Evolutionary conservation across 106 monocot species (phyloP).

Genomic region (Phalaenopsis aphrodite): DNA sequence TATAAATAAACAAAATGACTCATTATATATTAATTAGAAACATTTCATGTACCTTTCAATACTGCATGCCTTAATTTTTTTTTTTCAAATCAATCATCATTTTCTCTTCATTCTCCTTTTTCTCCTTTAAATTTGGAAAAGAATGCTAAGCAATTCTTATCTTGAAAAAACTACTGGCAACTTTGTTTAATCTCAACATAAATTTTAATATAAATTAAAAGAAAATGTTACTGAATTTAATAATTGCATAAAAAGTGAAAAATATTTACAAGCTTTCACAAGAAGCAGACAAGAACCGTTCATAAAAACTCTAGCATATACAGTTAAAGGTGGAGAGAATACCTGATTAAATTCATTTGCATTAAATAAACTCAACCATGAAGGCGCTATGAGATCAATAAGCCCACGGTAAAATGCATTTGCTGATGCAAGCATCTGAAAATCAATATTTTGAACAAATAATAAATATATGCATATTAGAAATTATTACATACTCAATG

Average conservation of each 20-base stretch:
- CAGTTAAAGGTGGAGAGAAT: not conserved
- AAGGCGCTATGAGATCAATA: slow-evolving; percentile 82
- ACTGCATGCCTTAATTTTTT: not conserved
- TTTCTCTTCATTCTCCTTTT: not conserved
- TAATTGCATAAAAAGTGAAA: not conserved
- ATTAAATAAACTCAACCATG: slow-evolving; percentile 92
- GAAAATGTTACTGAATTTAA: not conserved
- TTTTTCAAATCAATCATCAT: not conserved
- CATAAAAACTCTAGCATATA: not conserved
- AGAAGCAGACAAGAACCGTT: not conserved
- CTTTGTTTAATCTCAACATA: not conserved
- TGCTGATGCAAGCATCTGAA: slow-evolving; percentile 88
- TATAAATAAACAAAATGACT: too few species aligned
- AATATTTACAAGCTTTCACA: not conserved
- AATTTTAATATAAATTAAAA: not conserved
- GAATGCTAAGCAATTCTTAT: not conserved
- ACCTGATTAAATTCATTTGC: slow-evolving; percentile 99
- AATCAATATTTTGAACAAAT: not conserved
- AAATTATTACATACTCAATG: not conserved
- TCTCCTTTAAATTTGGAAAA: not conserved
- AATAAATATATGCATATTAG: not conserved
- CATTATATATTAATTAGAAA: too few species aligned
- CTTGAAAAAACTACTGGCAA: not conserved
- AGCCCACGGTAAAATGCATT: slow-evolving; percentile 95
- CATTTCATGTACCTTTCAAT: too few species aligned